Evolutionary conservation across 176 grass and related monocot genomes (phyloP), one percentile per base, ranked within the genome.

Genomic region (Zoysia pacifica): DNA sequence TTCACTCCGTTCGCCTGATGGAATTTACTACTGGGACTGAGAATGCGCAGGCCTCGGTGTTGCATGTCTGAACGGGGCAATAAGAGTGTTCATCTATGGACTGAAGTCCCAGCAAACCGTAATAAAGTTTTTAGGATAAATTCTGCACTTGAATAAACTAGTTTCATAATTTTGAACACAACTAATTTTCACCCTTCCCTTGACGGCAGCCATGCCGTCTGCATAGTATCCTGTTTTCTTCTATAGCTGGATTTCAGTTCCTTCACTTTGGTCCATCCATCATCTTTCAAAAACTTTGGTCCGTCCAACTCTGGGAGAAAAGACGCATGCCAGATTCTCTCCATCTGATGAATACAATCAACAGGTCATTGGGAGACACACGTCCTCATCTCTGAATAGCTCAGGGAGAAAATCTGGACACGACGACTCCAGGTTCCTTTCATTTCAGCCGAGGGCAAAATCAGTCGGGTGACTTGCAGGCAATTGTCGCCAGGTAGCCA

Each of bases 331-430:
- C 28, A 28, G 28, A 28, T 28, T 28, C 28, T 28, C 28, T 28
- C 28, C 28, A 45, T 45, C 43, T 45, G 43, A 45, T 45, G 6
- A 47, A 47, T 7, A 28, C 16, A 54, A 4, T 54, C 13, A 54
- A 54, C 13, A 16, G 50, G 50, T 52, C 28, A 28, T 28, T 52
- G 12, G 50, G 50, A 52, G 50, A 52, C 50, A 50, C 51, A 14
- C 51, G 11, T 45, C 41, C 5, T 9, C 42, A 47, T 69, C 66
- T 48, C 40, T 4, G 44, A 9, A 72, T 53, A 38, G 20, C 36
- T 52, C 58, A 61, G 78, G 47, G 5, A 61, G 20, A 62, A 71
- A 81, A 71, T 9, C 28, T 60, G 67, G 79, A 5, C 43, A 19
- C 9, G 20, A 1, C 4, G 28, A 28, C 28, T 28, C 28, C 28